These are phyloP conservation scores for Saccharum hybrid DNA, from an alignment of 202 grass and related monocot species.

Conservation along the genomic window DNA sequence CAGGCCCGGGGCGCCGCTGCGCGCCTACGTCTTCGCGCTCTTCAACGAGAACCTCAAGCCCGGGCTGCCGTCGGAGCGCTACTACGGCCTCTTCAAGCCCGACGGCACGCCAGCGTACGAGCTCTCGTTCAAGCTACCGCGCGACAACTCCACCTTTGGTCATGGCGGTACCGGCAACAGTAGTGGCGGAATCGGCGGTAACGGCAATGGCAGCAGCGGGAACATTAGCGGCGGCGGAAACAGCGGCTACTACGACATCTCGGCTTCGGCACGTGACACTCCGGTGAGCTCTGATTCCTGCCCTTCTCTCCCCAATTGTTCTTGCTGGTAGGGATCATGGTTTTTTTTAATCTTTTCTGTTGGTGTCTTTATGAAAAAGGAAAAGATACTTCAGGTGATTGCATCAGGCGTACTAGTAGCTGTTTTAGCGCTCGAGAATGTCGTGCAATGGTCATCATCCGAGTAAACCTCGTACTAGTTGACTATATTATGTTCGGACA, in stretches of 20 bases:
- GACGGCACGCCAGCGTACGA: constrained; percentile 63
- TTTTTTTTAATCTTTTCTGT: not conserved
- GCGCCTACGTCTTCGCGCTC: constrained; percentile 66
- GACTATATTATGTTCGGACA: not conserved
- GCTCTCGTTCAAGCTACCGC: constrained; percentile 51
- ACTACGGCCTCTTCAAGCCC: constrained; percentile 70
- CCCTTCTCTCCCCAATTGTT: not conserved
- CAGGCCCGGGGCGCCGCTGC: constrained; percentile 51
- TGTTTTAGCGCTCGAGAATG: constrained; percentile 39
- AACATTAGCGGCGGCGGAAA: constrained; percentile 16
- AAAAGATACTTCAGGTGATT: constrained; percentile 28
- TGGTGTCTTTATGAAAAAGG: not conserved
- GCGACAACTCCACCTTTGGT: constrained; percentile 30
- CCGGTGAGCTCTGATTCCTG: constrained; percentile 31
- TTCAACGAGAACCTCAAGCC: constrained; percentile 74
- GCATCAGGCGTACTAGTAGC: constrained; percentile 22
- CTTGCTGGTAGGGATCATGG: not conserved
- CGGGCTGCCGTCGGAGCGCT: constrained; percentile 60
- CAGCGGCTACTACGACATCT: constrained; percentile 45
- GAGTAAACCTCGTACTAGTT: constrained; percentile 36
- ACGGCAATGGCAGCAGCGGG: not conserved
- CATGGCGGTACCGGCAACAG: not conserved
- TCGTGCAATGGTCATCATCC: not conserved
- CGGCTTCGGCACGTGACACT: not conserved
- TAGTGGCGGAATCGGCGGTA: not conserved